Evolutionary conservation across 1,284 basidiomycete genomes (phyloP).

Genomic region (Marasmius sp.): DNA sequence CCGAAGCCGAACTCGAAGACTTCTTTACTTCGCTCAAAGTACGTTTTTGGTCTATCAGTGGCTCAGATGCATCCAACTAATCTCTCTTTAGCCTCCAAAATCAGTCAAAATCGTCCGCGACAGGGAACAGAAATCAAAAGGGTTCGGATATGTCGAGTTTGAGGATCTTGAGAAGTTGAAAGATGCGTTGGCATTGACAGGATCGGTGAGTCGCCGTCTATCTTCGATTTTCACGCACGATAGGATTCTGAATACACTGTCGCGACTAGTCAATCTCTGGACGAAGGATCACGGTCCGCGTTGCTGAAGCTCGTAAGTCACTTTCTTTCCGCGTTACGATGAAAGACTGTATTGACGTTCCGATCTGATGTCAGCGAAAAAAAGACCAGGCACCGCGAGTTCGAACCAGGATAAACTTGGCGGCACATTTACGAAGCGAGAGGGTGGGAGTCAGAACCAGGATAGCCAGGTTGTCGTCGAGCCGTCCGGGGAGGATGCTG

Average conservation of each 20-base stretch:
- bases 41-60: conserved; percentile 21
- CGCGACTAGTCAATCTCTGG: conserved; percentile 53
- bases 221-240: conserved; percentile 2
- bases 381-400: too few species aligned
- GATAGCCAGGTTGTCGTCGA: too few species aligned
- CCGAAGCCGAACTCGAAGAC: conserved; percentile 80
- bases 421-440: too few species aligned
- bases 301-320: conserved; percentile 92
- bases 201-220: conserved; percentile 48
- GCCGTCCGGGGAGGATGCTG: too few species aligned
- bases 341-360: too few species aligned
- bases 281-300: conserved; percentile 85
- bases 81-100: conserved; percentile 53
- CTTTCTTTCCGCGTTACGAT: background rate
- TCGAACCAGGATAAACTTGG: too few species aligned
- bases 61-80: background rate
- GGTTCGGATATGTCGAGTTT: conserved; percentile 98
- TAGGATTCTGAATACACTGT: background rate
- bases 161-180: conserved; percentile 81
- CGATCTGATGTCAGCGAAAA: too few species aligned
- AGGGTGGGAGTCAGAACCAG: too few species aligned
- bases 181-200: conserved; percentile 70
- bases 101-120: conserved; percentile 93
- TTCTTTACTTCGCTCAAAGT: conserved; percentile 77
- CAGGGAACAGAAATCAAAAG: conserved; percentile 90